Percentiles rank a stretch among this genome's conserved stretches.
These are phyloP conservation scores for Phytophthora fragariae DNA, from an alignment of 352 stramenopile genomes.

Conservation along the genomic window DNA sequence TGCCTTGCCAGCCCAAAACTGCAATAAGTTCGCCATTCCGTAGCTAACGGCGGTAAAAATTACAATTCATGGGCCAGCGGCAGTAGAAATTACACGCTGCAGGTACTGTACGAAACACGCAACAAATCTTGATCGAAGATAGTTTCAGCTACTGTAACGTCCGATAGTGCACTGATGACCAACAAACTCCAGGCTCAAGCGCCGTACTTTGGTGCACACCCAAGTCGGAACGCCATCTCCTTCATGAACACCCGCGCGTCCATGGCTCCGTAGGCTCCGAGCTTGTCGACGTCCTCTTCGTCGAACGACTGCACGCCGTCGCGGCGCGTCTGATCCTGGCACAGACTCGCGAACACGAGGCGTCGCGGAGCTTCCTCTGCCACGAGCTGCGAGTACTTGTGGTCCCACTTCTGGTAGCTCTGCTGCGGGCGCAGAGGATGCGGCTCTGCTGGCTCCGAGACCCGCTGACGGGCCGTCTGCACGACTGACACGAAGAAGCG, in stretches of 20 bases:
- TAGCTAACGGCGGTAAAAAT: too few species aligned
- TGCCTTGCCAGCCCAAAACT: not conserved
- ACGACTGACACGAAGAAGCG: constrained; percentile 61
- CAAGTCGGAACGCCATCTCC: constrained; percentile 82
- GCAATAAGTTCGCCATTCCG: too few species aligned
- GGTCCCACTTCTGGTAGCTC: constrained; percentile 69
- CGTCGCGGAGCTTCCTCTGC: constrained; percentile 28
- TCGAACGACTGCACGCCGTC: constrained; percentile 60
- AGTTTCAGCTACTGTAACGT: too few species aligned
- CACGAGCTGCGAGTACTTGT: constrained; percentile 43
- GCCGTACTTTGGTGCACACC: constrained; percentile 80
- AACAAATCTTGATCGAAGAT: not conserved
- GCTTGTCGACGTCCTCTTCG: constrained; percentile 55
- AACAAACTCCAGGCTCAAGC: constrained; percentile 38
- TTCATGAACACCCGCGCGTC: constrained; percentile 76
- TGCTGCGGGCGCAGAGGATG: constrained; percentile 71
- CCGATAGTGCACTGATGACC: too few species aligned
- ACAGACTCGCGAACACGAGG: constrained; percentile 65
- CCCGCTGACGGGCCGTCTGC: constrained; percentile 25
- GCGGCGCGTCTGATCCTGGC: constrained; percentile 69
- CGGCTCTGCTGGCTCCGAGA: constrained; percentile 11
- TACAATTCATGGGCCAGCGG: not conserved
- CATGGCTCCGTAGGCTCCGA: constrained; percentile 77
- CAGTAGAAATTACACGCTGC: not conserved
- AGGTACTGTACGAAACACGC: not conserved